Conservation (phyloP, 2,329 filamentous ascomycete genomes). For the Sporothrix schenckii region DNA sequence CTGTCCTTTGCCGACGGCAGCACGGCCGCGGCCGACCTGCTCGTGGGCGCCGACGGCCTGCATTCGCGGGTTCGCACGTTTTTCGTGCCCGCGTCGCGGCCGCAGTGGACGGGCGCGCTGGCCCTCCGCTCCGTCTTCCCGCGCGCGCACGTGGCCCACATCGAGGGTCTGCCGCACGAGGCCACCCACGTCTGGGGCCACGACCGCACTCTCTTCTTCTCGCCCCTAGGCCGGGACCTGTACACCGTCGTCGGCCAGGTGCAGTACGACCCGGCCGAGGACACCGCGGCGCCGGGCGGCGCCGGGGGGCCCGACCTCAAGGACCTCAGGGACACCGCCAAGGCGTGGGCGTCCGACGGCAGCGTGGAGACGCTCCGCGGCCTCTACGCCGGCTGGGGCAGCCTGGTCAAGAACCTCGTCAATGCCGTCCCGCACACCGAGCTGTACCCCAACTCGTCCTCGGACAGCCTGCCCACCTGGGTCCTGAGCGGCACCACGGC, state of each 20-base stretch:
- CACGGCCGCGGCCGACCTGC: slow-evolving; percentile 48
- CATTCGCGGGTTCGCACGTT: slow-evolving; percentile 51
- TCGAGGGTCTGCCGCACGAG: slow-evolving; percentile 47
- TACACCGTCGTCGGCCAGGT: slow-evolving; percentile 51
- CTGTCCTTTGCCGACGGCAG: slow-evolving; percentile 55
- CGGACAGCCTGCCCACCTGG: slow-evolving; percentile 48
- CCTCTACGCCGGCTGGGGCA: slow-evolving; percentile 50
- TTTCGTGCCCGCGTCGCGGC: slow-evolving; percentile 48
- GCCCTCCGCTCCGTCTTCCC: slow-evolving; percentile 52
- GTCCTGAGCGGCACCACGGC: slow-evolving; percentile 41
- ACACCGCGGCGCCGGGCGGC: slow-evolving; percentile 20
- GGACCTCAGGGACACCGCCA: slow-evolving; percentile 37
- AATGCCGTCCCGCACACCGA: slow-evolving; percentile 47
- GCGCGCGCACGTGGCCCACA: slow-evolving; percentile 45
- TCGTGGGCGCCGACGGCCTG: slow-evolving; percentile 59
- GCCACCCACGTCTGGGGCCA: slow-evolving; percentile 52
- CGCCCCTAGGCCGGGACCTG: slow-evolving; percentile 46
- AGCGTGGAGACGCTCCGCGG: slow-evolving; percentile 44
- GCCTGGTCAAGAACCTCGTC: slow-evolving; percentile 46
- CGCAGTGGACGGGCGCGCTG: slow-evolving; percentile 50
- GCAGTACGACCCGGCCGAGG: slow-evolving; percentile 43
- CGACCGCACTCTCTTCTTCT: slow-evolving; percentile 49
- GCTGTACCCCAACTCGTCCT: slow-evolving; percentile 50
- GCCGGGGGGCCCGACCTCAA: slow-evolving; percentile 26
- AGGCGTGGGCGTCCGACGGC: slow-evolving; percentile 47